These are phyloP conservation scores for Corniculantispora saksenae DNA, from an alignment of 2,329 filamentous ascomycete species.

Conservation along the genomic window DNA sequence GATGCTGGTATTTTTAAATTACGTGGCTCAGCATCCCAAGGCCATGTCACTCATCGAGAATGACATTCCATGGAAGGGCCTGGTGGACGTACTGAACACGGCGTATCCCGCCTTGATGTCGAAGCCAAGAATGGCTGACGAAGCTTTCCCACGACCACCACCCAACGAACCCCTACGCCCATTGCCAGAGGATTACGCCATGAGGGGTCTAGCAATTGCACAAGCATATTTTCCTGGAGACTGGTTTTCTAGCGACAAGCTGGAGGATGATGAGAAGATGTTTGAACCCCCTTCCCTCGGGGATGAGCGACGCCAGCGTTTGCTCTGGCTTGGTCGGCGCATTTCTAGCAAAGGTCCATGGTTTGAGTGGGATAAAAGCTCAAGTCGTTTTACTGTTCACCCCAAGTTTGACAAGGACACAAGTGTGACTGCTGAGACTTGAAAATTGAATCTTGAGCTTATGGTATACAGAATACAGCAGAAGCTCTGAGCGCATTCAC, in stretches of 20 bases:
- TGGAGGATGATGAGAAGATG: constrained; percentile 68
- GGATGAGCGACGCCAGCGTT: constrained; percentile 57
- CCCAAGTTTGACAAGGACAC: neutral
- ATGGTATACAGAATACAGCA: neutral
- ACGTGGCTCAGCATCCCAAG: constrained; percentile 42
- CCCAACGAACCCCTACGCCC: constrained; percentile 50
- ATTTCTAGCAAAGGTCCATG: constrained; percentile 46
- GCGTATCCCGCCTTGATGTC: constrained; percentile 30
- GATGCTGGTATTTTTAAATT: constrained; percentile 58
- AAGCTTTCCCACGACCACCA: constrained; percentile 49
- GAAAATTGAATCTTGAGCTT: no score
- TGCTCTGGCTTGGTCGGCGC: constrained; percentile 57
- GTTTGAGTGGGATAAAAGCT: constrained; percentile 45
- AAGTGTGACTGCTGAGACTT: neutral
- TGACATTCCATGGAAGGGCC: constrained; percentile 54
- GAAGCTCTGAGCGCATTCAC: neutral
- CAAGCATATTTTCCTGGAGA: constrained; percentile 57
- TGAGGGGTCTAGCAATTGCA: constrained; percentile 64
- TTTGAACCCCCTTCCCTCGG: constrained; percentile 63
- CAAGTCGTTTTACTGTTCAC: neutral
- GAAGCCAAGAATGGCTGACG: constrained; percentile 39
- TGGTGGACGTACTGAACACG: constrained; percentile 41
- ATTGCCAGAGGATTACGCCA: constrained; percentile 68
- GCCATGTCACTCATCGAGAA: constrained; percentile 47
- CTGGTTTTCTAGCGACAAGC: constrained; percentile 59